Conservation (phyloP, 805 yeast species). For the Komagataella pastoris region DNA sequence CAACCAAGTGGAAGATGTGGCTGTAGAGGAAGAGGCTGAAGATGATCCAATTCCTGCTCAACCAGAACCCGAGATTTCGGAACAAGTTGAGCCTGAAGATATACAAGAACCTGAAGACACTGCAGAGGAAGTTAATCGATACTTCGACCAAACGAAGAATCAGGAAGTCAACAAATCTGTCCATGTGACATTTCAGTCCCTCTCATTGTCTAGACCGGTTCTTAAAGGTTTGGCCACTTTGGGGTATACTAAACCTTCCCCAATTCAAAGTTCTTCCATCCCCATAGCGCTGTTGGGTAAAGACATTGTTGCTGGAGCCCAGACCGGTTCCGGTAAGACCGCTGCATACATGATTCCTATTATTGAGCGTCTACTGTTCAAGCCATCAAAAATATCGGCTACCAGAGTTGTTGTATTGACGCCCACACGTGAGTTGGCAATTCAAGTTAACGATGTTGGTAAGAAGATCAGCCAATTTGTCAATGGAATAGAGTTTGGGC, state of each 20-base stretch:
- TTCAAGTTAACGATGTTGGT: constrained; percentile 93
- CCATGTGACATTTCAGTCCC: constrained; percentile 58
- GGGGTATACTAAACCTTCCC: constrained; percentile 83
- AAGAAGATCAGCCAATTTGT: constrained; percentile 70
- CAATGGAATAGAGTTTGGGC: constrained; percentile 67
- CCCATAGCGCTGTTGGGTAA: constrained; percentile 91
- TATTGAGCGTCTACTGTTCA: constrained; percentile 79
- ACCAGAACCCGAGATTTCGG: constrained; percentile 15
- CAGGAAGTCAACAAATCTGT: constrained; percentile 20
- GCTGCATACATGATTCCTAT: constrained; percentile 97
- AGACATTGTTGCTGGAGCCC: constrained; percentile 98
- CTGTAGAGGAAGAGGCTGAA: constrained; percentile 12
- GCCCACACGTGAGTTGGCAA: constrained; percentile 96
- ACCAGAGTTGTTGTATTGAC: constrained; percentile 85
- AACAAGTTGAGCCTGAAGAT: constrained; percentile 10
- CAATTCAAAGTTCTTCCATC: constrained; percentile 86
- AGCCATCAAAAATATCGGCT: constrained; percentile 74
- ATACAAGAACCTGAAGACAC: constrained; percentile 30
- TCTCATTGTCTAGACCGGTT: constrained; percentile 82
- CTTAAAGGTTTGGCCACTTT: constrained; percentile 69
- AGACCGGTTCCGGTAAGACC: constrained; percentile 98
- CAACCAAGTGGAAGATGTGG: constrained; percentile 16
- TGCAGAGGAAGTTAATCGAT: constrained; percentile 72
- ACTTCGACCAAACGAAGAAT: constrained; percentile 46
- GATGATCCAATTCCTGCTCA: constrained; percentile 18